These are phyloP conservation scores for Collybiopsis confluens DNA, from an alignment of 768 basidiomycete genomes.

Conservation along the genomic window DNA sequence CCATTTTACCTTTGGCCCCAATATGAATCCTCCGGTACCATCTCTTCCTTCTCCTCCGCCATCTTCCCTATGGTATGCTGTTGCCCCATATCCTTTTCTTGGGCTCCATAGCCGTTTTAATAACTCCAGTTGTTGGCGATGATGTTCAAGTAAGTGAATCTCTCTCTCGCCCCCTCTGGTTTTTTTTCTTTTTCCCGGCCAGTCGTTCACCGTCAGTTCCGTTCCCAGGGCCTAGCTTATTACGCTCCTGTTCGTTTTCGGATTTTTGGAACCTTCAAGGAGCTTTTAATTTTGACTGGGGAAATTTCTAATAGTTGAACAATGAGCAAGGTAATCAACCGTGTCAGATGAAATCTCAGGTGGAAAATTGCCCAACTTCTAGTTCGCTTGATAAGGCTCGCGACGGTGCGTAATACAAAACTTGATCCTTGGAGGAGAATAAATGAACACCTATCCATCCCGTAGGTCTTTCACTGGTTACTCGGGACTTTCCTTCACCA, in stretches of 20 bases:
- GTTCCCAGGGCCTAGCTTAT: neutral
- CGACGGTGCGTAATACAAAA: neutral
- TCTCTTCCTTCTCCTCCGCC: too few species aligned
- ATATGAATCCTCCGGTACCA: too few species aligned
- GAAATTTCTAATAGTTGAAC: neutral
- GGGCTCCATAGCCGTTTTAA: too few species aligned
- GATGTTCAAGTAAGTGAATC: too few species aligned
- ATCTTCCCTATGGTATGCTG: too few species aligned
- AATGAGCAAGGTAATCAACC: conserved; percentile 2
- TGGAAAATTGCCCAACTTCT: conserved; percentile 36
- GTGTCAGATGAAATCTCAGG: conserved; percentile 2
- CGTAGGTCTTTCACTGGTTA: neutral
- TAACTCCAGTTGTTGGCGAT: too few species aligned
- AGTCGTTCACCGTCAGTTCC: too few species aligned
- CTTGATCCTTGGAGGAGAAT: neutral
- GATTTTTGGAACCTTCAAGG: neutral
- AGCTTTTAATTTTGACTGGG: neutral
- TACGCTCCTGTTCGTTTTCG: neutral
- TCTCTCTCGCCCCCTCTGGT: too few species aligned
- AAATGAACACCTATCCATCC: neutral
- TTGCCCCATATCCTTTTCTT: too few species aligned
- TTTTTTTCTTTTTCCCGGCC: too few species aligned
- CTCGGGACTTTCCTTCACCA: neutral
- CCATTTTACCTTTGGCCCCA: too few species aligned
- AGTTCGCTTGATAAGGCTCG: conserved; percentile 17